These are phyloP conservation scores for Trichoderma koningii DNA, from an alignment of 2,329 filamentous ascomycete genomes.

Conservation along the genomic window DNA sequence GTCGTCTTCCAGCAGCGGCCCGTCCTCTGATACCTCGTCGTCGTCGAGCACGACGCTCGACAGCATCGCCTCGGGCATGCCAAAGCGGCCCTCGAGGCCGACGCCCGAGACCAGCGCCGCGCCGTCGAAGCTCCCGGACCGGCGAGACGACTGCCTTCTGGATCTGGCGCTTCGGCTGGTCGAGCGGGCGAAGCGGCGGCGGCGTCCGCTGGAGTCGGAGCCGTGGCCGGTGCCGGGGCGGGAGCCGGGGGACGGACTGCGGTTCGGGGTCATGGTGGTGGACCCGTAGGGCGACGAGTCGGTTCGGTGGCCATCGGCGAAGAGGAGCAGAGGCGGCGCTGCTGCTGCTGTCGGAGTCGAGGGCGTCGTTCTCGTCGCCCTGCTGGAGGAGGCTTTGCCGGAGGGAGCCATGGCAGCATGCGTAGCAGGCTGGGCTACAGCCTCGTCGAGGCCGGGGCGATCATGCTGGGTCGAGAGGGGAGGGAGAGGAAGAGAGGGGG, in stretches of 20 bases:
- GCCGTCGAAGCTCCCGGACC: conserved; percentile 54
- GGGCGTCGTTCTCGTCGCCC: conserved; percentile 4
- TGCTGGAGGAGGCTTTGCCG: conserved; percentile 18
- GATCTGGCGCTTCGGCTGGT: conserved; percentile 39
- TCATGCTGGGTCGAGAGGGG: conserved; percentile 31
- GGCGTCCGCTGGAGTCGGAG: conserved; percentile 39
- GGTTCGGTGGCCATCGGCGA: conserved; percentile 34
- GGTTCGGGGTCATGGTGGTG: conserved; percentile 37
- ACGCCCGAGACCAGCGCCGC: conserved; percentile 55
- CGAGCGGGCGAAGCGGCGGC: conserved; percentile 40
- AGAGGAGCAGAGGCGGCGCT: conserved; percentile 43
- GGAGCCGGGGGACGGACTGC: conserved; percentile 37
- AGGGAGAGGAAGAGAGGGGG: conserved; percentile 26
- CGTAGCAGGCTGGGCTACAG: conserved; percentile 32
- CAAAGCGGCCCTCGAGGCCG: conserved; percentile 57
- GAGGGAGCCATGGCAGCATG: conserved; percentile 27
- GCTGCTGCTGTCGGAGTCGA: conserved; percentile 33
- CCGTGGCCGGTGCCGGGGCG: conserved; percentile 32
- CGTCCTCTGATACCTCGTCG: conserved; percentile 38
- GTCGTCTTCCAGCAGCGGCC: conserved; percentile 40
- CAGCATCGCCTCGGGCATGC: conserved; percentile 52
- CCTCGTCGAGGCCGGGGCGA: conserved; percentile 34
- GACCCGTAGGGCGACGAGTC: conserved; percentile 43
- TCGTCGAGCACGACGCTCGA: conserved; percentile 49
- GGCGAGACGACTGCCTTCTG: conserved; percentile 39